Conservation (phyloP, 805 yeast genomes). For the Sugiyamaella marilandica region DNA sequence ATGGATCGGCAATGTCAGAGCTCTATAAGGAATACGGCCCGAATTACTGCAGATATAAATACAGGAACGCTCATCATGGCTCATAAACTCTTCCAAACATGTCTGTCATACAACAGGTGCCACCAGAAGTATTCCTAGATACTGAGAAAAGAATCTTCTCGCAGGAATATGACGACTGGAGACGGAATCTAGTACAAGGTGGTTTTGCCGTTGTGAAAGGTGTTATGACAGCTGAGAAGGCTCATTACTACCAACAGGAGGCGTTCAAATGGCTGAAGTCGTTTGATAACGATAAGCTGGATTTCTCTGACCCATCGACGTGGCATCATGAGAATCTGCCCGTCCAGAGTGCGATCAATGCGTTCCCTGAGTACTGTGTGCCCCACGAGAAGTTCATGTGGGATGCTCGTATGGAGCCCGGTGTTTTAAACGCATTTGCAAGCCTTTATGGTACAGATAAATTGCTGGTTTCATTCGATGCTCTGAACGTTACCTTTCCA, state of each 20-base stretch:
- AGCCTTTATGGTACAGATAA: neutral
- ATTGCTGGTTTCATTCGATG: neutral
- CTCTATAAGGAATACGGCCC: no score
- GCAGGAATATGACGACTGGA: neutral
- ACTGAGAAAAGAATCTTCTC: neutral
- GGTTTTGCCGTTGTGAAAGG: neutral
- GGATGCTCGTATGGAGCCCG: conserved; percentile 1
- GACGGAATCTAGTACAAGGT: neutral
- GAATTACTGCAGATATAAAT: no score
- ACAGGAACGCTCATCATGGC: no score
- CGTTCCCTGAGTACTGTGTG: neutral
- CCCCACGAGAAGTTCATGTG: neutral
- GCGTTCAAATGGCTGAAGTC: neutral
- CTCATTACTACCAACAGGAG: neutral
- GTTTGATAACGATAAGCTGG: neutral
- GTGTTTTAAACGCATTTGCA: neutral
- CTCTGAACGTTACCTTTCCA: neutral
- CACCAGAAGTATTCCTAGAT: neutral
- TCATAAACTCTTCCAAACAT: no score
- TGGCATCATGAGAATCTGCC: neutral
- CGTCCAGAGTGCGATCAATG: neutral
- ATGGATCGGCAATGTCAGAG: no score
- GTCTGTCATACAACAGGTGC: neutral
- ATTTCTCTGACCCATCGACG: neutral
- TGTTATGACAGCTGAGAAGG: neutral